Percentiles rank a stretch among this genome's conserved stretches.
phyloP scores from a whole-genome alignment of 164 flowering plant species.

The Houttuynia cordata region DNA sequence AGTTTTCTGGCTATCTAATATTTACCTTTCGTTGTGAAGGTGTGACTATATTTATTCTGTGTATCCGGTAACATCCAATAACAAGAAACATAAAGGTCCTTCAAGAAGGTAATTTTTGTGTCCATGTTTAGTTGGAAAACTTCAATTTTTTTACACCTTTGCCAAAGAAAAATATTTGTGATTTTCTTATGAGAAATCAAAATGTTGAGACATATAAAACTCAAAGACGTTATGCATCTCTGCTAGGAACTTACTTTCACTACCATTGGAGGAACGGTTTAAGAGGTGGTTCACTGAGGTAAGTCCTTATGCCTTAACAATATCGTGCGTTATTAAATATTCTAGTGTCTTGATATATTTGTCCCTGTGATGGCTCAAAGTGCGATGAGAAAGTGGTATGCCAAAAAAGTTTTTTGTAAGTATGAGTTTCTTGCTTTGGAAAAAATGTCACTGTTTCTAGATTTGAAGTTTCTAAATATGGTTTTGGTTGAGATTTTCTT shows the following conservation, averaged over 20 bases:
- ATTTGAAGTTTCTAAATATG: too few relatives aligned
- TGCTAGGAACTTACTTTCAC: conserved; percentile 41
- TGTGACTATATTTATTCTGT: conserved; percentile 43
- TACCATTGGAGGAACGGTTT: conserved; percentile 59
- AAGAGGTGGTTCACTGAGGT: conserved; percentile 50
- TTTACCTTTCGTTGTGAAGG: conserved; percentile 22
- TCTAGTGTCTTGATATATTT: too few relatives aligned
- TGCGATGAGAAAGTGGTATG: too few relatives aligned
- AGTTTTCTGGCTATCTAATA: background rate
- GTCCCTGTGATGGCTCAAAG: too few relatives aligned
- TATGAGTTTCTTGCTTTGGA: too few relatives aligned
- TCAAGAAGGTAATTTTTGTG: conserved; percentile 43
- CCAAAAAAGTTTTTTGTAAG: too few relatives aligned
- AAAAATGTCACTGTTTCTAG: too few relatives aligned
- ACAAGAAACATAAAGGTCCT: conserved; percentile 18
- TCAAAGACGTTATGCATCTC: background rate
- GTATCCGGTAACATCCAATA: conserved; percentile 39
- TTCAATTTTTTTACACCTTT: background rate
- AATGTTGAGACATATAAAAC: too few relatives aligned
- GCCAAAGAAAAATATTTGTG: too few relatives aligned
- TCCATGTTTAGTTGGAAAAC: background rate
- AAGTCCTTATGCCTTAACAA: conserved; percentile 12
- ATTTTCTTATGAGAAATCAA: too few relatives aligned
- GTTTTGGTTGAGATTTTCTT: too few relatives aligned
- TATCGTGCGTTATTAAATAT: background rate